These are phyloP conservation scores for Fusarium sp. DNA, from an alignment of 2,329 filamentous ascomycete species.

Conservation along the genomic window DNA sequence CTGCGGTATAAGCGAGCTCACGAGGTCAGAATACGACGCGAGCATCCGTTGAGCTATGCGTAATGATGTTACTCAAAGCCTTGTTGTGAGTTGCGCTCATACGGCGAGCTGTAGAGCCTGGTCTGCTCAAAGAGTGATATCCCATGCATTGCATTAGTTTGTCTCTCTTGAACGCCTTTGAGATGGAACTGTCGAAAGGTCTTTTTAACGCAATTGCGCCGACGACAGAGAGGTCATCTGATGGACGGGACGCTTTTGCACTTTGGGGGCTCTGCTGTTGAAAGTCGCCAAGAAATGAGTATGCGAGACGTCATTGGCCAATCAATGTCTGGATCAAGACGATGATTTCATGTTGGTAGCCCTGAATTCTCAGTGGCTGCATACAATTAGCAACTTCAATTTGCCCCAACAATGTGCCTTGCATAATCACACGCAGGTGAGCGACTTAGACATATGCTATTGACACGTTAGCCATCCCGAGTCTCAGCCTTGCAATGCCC, in stretches of 20 bases:
- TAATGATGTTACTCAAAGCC: not conserved
- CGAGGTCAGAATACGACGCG: slow-evolving; percentile 8
- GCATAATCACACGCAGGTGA: not conserved
- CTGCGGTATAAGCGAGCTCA: slow-evolving; percentile 13
- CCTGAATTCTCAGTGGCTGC: not conserved
- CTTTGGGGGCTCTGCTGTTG: not conserved
- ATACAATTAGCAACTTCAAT: not conserved
- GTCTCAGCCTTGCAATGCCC: not conserved
- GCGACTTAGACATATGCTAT: not conserved
- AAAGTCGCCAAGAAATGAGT: not conserved
- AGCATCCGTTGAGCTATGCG: not conserved
- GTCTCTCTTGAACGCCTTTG: not conserved
- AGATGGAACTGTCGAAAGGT: not conserved
- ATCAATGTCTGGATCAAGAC: not conserved
- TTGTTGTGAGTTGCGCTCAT: not conserved
- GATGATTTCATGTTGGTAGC: not conserved
- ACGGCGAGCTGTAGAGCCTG: not conserved
- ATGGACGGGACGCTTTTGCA: not conserved
- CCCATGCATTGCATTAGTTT: not conserved
- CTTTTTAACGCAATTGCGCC: not conserved
- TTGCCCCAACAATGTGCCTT: not conserved
- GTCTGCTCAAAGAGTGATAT: not conserved
- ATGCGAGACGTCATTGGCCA: not conserved
- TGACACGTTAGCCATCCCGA: not conserved
- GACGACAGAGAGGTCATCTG: not conserved